phyloP scores from a whole-genome alignment of 768 basidiomycete genomes.

The Cystobasidiopsis lactophilus region DNA sequence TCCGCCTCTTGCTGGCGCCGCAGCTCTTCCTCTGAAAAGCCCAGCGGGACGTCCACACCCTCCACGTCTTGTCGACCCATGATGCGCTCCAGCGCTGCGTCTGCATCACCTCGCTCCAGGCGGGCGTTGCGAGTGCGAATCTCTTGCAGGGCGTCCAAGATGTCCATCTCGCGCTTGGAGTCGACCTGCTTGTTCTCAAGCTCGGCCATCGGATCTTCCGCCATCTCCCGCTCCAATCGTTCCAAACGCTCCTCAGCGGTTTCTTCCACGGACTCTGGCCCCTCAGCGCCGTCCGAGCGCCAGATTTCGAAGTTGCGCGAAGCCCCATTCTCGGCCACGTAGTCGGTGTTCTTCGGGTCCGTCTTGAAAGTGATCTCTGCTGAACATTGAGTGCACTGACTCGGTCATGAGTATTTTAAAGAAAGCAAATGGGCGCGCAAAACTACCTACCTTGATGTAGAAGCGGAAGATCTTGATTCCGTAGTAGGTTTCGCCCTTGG shows the following conservation, averaged over 20 bases:
- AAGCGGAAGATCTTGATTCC: conserved; percentile 53
- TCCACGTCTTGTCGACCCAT: conserved; percentile 28
- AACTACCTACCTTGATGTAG: conserved; percentile 14
- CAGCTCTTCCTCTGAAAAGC: conserved; percentile 38
- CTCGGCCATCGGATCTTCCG: conserved; percentile 86
- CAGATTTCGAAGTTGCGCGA: conserved; percentile 96
- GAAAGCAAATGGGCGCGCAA: background rate
- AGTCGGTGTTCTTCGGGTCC: conserved; percentile 91
- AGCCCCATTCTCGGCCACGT: conserved; percentile 81
- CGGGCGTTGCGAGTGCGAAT: conserved; percentile 67
- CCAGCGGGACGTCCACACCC: conserved; percentile 30
- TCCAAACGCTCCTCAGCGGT: conserved; percentile 58
- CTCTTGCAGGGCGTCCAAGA: conserved; percentile 84
- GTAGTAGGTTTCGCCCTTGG: conserved; percentile 88
- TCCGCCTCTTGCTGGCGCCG: conserved; percentile 35
- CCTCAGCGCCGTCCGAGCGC: conserved; percentile 36
- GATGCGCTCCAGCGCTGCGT: conserved; percentile 42
- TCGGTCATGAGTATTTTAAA: conserved; percentile 13
- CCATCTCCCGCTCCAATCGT: conserved; percentile 57
- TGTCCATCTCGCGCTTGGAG: conserved; percentile 94
- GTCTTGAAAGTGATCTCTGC: conserved; percentile 99
- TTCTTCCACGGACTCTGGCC: conserved; percentile 38
- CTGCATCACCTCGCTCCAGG: conserved; percentile 40
- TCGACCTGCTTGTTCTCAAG: conserved; percentile 80
- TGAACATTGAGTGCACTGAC: conserved; percentile 66